Base-by-base conservation (phyloP, 2,329 filamentous ascomycete genomes). In the Epichloe typhina region DNA sequence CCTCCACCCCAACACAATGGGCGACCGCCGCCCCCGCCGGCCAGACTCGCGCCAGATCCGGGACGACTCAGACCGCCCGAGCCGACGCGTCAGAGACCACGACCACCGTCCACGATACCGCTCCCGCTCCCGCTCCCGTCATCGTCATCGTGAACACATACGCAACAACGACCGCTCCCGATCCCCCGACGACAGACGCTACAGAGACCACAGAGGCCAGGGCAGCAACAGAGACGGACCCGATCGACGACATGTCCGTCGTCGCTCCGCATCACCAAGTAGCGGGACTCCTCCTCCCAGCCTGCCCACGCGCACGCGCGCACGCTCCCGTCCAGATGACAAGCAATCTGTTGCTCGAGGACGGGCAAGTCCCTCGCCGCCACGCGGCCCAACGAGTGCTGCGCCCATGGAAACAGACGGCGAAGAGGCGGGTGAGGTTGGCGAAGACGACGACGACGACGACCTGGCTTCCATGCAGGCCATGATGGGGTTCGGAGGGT, bases 401-500 rank as follows among this genome's bases (percentile, higher is more conserved):
- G 52, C 52, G 31, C 57, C 59, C 12, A 61, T 64, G 62, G 61
- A 63, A 8, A 62, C 66, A 21, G 64, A 66, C 54, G 17, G 48
- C 50, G 31, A 51, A 47, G 50, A 54, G 33, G 56, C 53, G 3
- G 55, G 60, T 31, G 51, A 51, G 6, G 64, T 64, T 50, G 63
- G 60, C 4, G 57, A 57, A 12, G 58, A 84, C 55, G 80, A 83
- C 23, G 23, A 7, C 15, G 76, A 75, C 51, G 85, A 90, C 55
- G 82, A 83, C 48, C 73, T 85, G 62, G 79, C 76, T 50, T 79
- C 79, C 53, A 91, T 97, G 84, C 76, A 82, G 59, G 82, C 83
- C 47, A 81, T 90, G 72, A 90, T 98, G 86, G 93, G 93, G 2
- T 96, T 98, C 62, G 82, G 82, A 17, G 80, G 77, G 1, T 98